phyloP scores from a whole-genome alignment of 352 stramenopile genomes.

The Phytophthora pistaciae region DNA sequence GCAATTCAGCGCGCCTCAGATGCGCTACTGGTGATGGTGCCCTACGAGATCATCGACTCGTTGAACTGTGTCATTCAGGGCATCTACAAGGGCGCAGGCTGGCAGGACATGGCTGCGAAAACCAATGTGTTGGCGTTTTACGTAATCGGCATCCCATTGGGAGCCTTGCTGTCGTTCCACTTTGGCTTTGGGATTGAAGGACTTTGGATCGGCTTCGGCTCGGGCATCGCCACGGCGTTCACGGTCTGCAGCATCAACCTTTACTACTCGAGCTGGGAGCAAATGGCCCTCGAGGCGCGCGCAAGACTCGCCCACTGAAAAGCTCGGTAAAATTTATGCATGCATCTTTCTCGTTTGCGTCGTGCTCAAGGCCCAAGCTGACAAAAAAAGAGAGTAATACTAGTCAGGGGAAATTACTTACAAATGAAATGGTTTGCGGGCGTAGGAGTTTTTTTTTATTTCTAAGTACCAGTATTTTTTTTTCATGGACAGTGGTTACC shows the following conservation, averaged over 20 bases:
- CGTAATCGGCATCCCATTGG: constrained; percentile 76
- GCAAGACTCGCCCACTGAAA: constrained; percentile 51
- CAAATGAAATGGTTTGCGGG: no score
- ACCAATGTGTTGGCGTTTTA: constrained; percentile 88
- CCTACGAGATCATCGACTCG: constrained; percentile 82
- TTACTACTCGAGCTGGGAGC: constrained; percentile 66
- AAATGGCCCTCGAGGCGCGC: constrained; percentile 62
- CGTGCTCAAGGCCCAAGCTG: no score
- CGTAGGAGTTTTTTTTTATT: no score
- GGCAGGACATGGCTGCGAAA: constrained; percentile 73
- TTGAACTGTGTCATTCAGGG: constrained; percentile 80
- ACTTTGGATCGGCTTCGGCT: constrained; percentile 83
- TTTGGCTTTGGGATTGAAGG: constrained; percentile 64
- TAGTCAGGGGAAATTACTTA: no score
- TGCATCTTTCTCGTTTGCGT: no score
- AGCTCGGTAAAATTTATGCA: background rate
- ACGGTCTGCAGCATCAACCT: constrained; percentile 53
- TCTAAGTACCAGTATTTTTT: no score
- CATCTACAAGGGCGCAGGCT: constrained; percentile 79
- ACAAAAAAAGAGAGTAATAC: no score
- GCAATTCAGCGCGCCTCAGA: constrained; percentile 55
- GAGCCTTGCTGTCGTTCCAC: constrained; percentile 65
- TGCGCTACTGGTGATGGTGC: constrained; percentile 71
- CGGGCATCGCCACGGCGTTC: constrained; percentile 52
- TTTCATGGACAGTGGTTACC: no score